Percentiles rank a stretch among this genome's conserved stretches.
Conservation (phyloP, 176 grass and related monocot species). For the Paspalum vaginatum region DNA sequence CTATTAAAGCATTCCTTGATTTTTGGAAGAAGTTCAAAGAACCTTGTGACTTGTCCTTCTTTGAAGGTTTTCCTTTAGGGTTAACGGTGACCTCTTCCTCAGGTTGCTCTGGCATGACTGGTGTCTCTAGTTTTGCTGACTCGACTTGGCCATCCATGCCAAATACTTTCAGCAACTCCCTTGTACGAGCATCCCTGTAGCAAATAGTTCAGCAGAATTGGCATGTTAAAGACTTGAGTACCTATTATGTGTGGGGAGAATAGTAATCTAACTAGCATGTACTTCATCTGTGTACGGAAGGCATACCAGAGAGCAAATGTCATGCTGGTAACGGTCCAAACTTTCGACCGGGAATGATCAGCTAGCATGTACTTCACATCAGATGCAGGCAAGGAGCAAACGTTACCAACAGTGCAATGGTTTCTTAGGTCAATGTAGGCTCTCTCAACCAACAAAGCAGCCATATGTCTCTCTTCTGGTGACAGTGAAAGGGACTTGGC, state of each 20-base stretch:
- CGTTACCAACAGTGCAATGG: conserved; percentile 76
- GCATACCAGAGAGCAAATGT: conserved; percentile 91
- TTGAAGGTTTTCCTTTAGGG: conserved; percentile 72
- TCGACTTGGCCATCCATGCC: conserved; percentile 85
- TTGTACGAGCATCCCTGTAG: conserved; percentile 87
- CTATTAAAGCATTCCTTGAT: conserved; percentile 90
- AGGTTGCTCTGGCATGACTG: conserved; percentile 68
- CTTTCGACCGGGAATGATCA: conserved; percentile 73
- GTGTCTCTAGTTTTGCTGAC: conserved; percentile 51
- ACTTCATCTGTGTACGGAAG: conserved; percentile 25
- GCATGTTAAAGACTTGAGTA: conserved; percentile 12
- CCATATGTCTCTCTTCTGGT: conserved; percentile 89
- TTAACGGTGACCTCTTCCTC: conserved; percentile 66
- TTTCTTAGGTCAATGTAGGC: conserved; percentile 84
- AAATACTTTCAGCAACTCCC: conserved; percentile 91
- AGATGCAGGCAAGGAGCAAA: conserved; percentile 77
- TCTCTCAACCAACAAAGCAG: conserved; percentile 82
- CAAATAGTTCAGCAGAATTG: conserved; percentile 8
- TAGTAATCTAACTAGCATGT: neutral
- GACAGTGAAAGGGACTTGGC: conserved; percentile 79
- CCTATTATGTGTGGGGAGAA: neutral
- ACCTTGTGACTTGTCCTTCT: conserved; percentile 87
- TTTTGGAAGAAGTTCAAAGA: conserved; percentile 92
- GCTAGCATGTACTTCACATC: conserved; percentile 80
- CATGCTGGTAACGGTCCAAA: conserved; percentile 79